Conservation (phyloP, 371 early-diverging fungal genomes). For the Neoconidiobolus thromboides region DNA sequence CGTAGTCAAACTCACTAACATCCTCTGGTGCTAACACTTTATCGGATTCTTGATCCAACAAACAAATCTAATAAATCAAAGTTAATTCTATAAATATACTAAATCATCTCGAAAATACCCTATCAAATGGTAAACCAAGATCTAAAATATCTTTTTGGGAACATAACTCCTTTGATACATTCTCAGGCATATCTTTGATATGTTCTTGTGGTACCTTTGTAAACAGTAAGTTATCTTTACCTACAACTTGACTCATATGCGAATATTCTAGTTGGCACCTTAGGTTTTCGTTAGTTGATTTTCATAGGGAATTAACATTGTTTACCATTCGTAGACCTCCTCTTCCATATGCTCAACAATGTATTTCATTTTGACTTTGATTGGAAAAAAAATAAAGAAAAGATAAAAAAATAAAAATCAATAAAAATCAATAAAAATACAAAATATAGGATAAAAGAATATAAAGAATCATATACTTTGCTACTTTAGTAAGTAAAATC, state of each 20-base stretch:
- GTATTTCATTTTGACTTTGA: neutral
- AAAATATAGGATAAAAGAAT: no score
- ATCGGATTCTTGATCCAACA: constrained; percentile 4
- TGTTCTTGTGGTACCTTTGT: neutral
- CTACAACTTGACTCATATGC: constrained; percentile 1
- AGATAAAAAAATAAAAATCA: no score
- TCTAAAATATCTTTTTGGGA: neutral
- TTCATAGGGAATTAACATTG: neutral
- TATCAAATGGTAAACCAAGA: neutral
- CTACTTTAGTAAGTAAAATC: no score
- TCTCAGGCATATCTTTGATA: neutral
- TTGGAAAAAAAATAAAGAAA: no score
- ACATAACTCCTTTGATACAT: neutral
- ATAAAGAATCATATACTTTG: no score
- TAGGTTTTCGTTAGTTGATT: neutral
- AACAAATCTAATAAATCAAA: neutral
- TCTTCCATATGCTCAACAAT: constrained; percentile 7
- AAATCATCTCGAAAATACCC: neutral
- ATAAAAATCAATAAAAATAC: no score
- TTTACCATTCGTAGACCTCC: constrained; percentile 5
- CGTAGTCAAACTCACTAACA: constrained; percentile 2
- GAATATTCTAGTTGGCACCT: constrained; percentile 3
- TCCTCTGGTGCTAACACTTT: constrained; percentile 1
- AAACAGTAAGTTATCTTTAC: constrained; percentile 3
- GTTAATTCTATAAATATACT: neutral